Conservation (phyloP, 1,139 yeast genomes). For the Eremothecium gossypii region DNA sequence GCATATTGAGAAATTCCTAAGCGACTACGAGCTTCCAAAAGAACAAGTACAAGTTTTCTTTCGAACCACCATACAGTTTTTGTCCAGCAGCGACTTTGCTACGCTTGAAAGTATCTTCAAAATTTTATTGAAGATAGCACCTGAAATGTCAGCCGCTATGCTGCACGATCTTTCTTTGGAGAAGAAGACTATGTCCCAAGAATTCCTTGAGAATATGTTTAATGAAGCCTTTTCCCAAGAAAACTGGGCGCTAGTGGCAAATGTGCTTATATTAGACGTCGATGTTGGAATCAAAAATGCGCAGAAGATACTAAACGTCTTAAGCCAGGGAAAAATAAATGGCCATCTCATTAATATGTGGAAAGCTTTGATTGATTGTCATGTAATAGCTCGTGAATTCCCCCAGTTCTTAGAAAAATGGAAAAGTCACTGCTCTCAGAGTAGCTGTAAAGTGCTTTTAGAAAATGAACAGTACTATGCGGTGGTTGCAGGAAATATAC, state of each 20-base stretch:
- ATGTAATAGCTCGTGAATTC: slow-evolving; percentile 52
- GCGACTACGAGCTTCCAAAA: slow-evolving; percentile 8
- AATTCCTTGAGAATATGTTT: slow-evolving; percentile 35
- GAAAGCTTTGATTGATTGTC: slow-evolving; percentile 38
- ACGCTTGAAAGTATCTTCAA: slow-evolving; percentile 37
- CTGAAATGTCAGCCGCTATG: slow-evolving; percentile 34
- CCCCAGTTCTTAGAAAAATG: slow-evolving; percentile 42
- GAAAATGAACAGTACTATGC: slow-evolving; percentile 30
- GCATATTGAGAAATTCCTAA: slow-evolving; percentile 16
- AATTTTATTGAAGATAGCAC: slow-evolving; percentile 31
- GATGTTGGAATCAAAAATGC: slow-evolving; percentile 38
- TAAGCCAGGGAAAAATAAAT: slow-evolving; percentile 17
- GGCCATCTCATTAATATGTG: slow-evolving; percentile 28
- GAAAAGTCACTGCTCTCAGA: slow-evolving; percentile 31
- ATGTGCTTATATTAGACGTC: slow-evolving; percentile 41
- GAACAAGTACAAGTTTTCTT: slow-evolving; percentile 17
- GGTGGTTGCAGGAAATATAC: slow-evolving; percentile 35
- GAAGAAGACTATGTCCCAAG: slow-evolving; percentile 41
- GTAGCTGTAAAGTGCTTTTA: slow-evolving; percentile 16
- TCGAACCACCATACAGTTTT: slow-evolving; percentile 15
- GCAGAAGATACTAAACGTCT: slow-evolving; percentile 28
- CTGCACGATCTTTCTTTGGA: slow-evolving; percentile 34
- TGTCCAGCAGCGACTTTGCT: slow-evolving; percentile 23
- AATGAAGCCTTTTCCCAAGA: slow-evolving; percentile 12
- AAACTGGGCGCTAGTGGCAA: slow-evolving; percentile 39